Evolutionary conservation across 78 protist genomes (phyloP).

Genomic region (Cavenderia fasciculata): DNA sequence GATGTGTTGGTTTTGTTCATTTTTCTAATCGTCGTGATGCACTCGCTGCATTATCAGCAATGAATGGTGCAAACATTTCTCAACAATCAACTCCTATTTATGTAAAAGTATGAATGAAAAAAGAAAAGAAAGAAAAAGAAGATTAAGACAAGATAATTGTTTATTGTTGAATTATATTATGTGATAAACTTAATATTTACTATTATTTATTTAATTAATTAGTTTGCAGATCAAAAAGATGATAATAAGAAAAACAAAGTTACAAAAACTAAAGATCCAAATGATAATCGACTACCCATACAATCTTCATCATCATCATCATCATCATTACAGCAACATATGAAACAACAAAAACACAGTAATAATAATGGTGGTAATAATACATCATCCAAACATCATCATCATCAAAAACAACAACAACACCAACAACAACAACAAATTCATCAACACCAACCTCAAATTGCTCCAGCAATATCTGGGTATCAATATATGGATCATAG

Average conservation of each 20-base stretch:
- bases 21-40: constrained; percentile 38
- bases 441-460: too few relatives aligned
- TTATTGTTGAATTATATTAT: neutral
- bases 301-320: too few relatives aligned
- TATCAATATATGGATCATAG: too few relatives aligned
- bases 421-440: neutral
- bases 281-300: too few relatives aligned
- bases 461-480: too few relatives aligned
- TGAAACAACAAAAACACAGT: too few relatives aligned
- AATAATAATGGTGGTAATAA: neutral
- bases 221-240: neutral
- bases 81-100: constrained; percentile 34
- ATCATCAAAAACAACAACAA: neutral
- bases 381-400: neutral
- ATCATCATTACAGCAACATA: too few relatives aligned
- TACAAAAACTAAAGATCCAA: too few relatives aligned
- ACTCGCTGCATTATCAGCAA: constrained; percentile 22
- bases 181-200: neutral
- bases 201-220: neutral
- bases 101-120: constrained; percentile 19
- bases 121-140: too few relatives aligned
- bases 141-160: too few relatives aligned
- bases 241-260: too few relatives aligned
- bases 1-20: constrained; percentile 64
- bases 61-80: constrained; percentile 39